Evolutionary conservation across 2,329 filamentous ascomycete species (phyloP), one percentile per base, ranked within the genome.

Genomic region (Diaporthe sp.): DNA sequence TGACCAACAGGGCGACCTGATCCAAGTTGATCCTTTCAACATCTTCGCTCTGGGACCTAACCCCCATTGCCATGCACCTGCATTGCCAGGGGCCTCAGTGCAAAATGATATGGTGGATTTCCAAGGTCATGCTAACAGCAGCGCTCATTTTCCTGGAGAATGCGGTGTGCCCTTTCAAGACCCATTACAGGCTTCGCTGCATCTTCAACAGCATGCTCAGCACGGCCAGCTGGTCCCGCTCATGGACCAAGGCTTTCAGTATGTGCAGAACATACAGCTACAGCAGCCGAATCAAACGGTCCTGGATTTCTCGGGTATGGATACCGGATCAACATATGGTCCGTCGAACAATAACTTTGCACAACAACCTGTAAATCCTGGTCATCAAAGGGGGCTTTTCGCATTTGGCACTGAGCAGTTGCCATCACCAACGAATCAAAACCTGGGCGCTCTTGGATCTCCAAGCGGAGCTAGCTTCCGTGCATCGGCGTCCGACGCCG

Each of bases 41-140:
- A 61, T 33, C 13, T 42, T 54, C 15, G 55, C 58, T 22, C 35
- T 64, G 12, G 70, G 70, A n/a, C 57, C 70, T 7, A 64, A 64
- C 19, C 60, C 57, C 4, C 57, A 72, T 33, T 72, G 70, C 35
- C 70, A 72, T 61, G 70, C 70, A 7, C 70, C 70, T 64, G 57
- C 70, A n/a, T 25, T 72, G 22, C 70, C 57, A 15, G 69, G 45
- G 38, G 35, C 69, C 57, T 42, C 69, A 4, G 45, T 35, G n/a
- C 70, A 72, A 28, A 25, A 64, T 35, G 57, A 19, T 19, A 54
- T 72, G 70, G 33, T 33, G 22, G 33, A 54, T 4, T 72, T 64
- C 35, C 70, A 60, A 25, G 33, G 60, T 22, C 47, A 72, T 45
- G 45, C 60, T 42, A 40, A 35, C 12, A 60, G 25, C 70, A 54